Evolutionary conservation across 805 yeast species (phyloP).

Genomic region (Saturnispora besseyi): DNA sequence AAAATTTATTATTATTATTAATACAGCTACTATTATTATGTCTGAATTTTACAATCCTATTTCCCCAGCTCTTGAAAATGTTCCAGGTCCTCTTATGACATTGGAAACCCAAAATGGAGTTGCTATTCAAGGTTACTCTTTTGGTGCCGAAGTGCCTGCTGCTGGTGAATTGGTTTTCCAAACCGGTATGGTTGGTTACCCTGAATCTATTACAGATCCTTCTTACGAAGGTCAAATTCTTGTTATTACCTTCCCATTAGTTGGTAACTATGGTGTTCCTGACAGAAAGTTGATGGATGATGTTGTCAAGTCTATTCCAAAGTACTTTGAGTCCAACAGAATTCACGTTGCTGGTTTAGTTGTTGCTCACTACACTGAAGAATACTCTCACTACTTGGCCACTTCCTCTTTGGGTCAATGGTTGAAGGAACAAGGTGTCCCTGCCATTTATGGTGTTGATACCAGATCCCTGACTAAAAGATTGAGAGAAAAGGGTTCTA

Average conservation of each 20-base stretch:
- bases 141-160: conserved; percentile 81
- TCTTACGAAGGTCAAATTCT: conserved; percentile 95
- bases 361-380: conserved; percentile 94
- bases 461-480: conserved; percentile 91
- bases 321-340: conserved; percentile 83
- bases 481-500: conserved; percentile 87
- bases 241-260: conserved; percentile 93
- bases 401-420: conserved; percentile 85
- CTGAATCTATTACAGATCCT: conserved; percentile 98
- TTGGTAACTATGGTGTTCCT: conserved; percentile 99
- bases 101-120: conserved; percentile 84
- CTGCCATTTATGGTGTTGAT: conserved; percentile 97
- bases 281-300: conserved; percentile 73
- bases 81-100: conserved; percentile 75
- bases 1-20: neutral
- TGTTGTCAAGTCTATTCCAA: conserved; percentile 66
- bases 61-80: conserved; percentile 80
- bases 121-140: conserved; percentile 88
- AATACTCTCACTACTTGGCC: conserved; percentile 90
- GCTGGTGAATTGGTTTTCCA: conserved; percentile 99
- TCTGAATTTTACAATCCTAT: conserved; percentile 59
- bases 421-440: conserved; percentile 86
- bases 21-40: neutral
- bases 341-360: conserved; percentile 96
- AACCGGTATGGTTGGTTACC: conserved; percentile 99